phyloP scores from a whole-genome alignment of 1,284 basidiomycete species.

The Microbotryum scabiosae region DNA sequence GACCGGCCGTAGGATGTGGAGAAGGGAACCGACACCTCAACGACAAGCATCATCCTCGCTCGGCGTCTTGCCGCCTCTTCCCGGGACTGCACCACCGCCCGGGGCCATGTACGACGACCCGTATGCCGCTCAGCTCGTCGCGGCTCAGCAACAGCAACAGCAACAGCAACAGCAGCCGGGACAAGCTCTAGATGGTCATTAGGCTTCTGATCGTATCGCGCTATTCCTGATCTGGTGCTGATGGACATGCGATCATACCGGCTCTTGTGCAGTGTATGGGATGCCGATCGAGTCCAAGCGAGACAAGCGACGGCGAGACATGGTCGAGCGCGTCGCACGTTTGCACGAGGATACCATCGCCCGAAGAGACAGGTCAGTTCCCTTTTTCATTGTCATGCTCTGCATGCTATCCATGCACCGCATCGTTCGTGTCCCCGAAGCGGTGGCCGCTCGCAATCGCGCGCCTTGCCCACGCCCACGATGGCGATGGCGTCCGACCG shows the following conservation, averaged over 20 bases:
- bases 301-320: slow-evolving; percentile 46
- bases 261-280: neutral
- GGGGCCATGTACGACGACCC: too few species aligned
- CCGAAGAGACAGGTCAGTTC: slow-evolving; percentile 44
- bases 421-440: neutral
- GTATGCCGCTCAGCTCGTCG: too few species aligned
- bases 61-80: too few species aligned
- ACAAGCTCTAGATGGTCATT: neutral
- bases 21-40: too few species aligned
- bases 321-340: slow-evolving; percentile 46
- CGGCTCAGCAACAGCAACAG: too few species aligned
- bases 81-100: too few species aligned
- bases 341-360: slow-evolving; percentile 45
- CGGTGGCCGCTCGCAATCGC: neutral
- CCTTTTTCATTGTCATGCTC: too few species aligned
- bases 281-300: slow-evolving; percentile 39
- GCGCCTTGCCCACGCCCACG: neutral
- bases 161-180: neutral
- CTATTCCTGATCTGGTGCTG: neutral
- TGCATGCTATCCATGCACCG: neutral
- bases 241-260: neutral
- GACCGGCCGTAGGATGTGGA: too few species aligned
- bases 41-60: too few species aligned
- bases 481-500: neutral
- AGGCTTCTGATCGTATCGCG: too few species aligned